Base-by-base conservation (phyloP, 176 grass and related monocot genomes). In the Musa acuminata region DNA sequence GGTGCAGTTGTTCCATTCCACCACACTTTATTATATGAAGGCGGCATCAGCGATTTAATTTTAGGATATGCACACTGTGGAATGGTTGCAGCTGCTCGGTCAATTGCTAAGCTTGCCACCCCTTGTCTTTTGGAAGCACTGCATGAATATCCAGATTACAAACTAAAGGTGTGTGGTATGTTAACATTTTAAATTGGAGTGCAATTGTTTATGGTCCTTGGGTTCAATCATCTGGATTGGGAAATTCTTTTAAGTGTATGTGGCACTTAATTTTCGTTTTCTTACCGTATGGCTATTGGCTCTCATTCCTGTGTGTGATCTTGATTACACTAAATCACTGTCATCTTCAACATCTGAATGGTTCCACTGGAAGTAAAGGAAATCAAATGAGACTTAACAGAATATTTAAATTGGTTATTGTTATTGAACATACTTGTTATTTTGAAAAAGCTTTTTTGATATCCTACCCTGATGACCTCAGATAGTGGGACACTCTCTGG, bases 31-130 rank as follows among this genome's bases (percentile, higher is more conserved):
- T 72, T 98, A 84, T 80, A 83, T 80, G 87, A 93, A 89, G 85
- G 90, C 80, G 94, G 94, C 67, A 78, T 98, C 79, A 91, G 90
- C 1, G 90, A 98, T 78, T 82, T 98, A 83, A 78, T 98, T 87
- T 83, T 98, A 80, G 94, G 94, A 19, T 98, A 98, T 88, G 94
- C 94, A n/a, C 94, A 98, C 77, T 98, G 86, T 78, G 94, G 94
- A 70, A 98, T 98, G 94, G 94, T 98, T 82, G 94, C 94, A 43
- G 94, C 90, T 69, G 94, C 90, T 83, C 87, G 94, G 65, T 98
- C 90, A 90, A 98, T 93, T 57, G 90, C 90, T n/a, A 98, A 98
- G 64, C 86, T 98, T 80, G 86, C 94, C 75, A 62, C 86, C 70
- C 94, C 90, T 91, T 89, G 88, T 84, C 84, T 98, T 12, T 51